phyloP scores from a whole-genome alignment of 2,329 filamentous ascomycete species.

The Epichloe sp. region DNA sequence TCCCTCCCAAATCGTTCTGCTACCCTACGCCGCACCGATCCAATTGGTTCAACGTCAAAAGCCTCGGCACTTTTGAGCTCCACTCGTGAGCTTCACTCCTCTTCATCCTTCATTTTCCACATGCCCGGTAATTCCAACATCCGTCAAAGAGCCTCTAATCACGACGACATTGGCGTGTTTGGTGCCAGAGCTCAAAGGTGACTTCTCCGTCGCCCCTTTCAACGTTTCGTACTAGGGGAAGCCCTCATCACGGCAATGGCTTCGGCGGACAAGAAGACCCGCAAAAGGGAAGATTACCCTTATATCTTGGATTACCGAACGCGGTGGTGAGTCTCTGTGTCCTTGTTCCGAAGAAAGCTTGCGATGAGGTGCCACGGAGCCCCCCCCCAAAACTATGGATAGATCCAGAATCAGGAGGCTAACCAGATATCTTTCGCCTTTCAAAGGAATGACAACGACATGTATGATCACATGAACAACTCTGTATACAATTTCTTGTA shows the following conservation, averaged over 20 bases:
- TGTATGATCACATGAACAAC: constrained; percentile 92
- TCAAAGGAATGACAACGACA: constrained; percentile 77
- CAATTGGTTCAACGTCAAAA: too few species aligned
- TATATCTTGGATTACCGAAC: constrained; percentile 75
- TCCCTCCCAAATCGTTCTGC: too few species aligned
- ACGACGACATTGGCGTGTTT: too few species aligned
- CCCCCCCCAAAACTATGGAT: too few species aligned
- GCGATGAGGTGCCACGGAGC: too few species aligned
- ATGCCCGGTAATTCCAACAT: too few species aligned
- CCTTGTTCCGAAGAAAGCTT: neutral
- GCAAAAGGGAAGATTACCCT: constrained; percentile 58
- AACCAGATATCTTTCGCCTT: constrained; percentile 1
- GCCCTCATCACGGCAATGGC: neutral
- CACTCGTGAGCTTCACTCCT: too few species aligned
- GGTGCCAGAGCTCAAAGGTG: too few species aligned
- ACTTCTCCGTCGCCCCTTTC: neutral
- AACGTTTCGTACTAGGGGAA: neutral
- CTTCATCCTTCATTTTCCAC: too few species aligned
- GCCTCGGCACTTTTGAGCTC: too few species aligned
- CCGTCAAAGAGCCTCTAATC: too few species aligned
- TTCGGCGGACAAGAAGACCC: constrained; percentile 32
- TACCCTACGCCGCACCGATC: too few species aligned
- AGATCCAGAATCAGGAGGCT: neutral
- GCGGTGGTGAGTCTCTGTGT: constrained; percentile 49
- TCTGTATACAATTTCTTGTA: constrained; percentile 71